Base-by-base conservation (phyloP, 306 rosid genomes). In the Sechiopsis laciniata region DNA sequence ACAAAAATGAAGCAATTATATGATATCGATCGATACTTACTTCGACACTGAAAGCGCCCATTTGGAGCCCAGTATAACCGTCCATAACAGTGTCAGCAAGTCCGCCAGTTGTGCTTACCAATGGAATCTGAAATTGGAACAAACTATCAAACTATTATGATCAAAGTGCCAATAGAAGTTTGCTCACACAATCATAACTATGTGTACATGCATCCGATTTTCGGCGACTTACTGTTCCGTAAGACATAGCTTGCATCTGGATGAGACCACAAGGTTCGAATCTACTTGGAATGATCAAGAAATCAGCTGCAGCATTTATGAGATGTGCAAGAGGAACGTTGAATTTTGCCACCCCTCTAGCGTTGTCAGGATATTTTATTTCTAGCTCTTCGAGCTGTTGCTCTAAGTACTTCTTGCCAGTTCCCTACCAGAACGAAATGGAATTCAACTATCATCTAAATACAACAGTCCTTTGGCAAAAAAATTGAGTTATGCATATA, bases 261-360 rank as follows among this genome's bases (percentile, higher is more conserved):
- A 84, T 84, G 58, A 84, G 88, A 29, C 85, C 88, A 61, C 87
- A 84, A 4, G 87, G 87, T 65, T 84, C 87, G 50, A 84, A 84
- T 76, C 87, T 81, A 66, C 87, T 84, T 12, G 87, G 87, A 57
- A 84, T 56, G 42, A 81, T 53, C 72, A 84, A 69, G 50, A 74
- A 81, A 74, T 84, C 85, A 55, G 85, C 76, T 6, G 81, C 87
- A 55, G 76, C 85, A 52, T 79, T 63, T 21, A 81, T 81, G 81
- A 81, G 72, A 67, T 84, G 87, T 37, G 87, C 87, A 51, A 84
- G 77, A 14, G 74, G 81, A 61, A 71, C 77, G 69, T 84, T 84
- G 79, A 84, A 81, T 42, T 81, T 77, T 13, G 79, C 35, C 29
- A 84, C 80, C 8, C 85, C 85, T 65, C 82, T 74, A 32, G 84